Base-by-base conservation (phyloP, 495 filamentous ascomycete genomes). In the Thermothielavioides terrestris region DNA sequence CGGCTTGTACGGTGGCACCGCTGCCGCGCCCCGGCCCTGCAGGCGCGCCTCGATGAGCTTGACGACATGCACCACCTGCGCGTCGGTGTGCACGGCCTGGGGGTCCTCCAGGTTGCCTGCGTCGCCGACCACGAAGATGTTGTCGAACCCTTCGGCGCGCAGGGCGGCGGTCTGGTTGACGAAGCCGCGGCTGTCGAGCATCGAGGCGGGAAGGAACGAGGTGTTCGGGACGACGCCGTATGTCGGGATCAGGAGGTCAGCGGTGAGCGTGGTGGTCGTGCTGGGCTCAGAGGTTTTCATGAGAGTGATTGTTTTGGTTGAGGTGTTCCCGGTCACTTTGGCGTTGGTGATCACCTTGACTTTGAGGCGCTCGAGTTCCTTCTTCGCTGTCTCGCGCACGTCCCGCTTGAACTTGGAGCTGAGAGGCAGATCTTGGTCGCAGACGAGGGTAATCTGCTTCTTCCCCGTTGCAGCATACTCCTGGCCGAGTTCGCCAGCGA, bases 401-500 rank as follows among this genome's bases (percentile, higher is more conserved):
- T 55, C 47, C 7, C 39, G 51, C 32, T 43, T 58, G 26, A 58
- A 31, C 0, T 49, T 45, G 4, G 61, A 11, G 7, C 12, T 17
- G 7, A 72, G 57, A 1, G 70, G 60, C 10, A 63, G 58, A 8
- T 50, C 48, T 14, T 55, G 61, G 44, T 56, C 56, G 38, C 50
- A 46, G 25, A 81, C 53, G 18, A 80, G 56, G 1, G 73, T 77
- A 53, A 82, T 60, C 14, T 71, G 63, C 42, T 74, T 62, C 10
- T 40, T 51, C 26, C 57, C 53, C 1, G 32, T 23, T 6, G 49
- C 32, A 15, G 63, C 66, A 38, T 63, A 70, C 37, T 69, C 69
- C 18, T 75, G 71, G 5, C 71, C 77, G 18, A 83, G 57, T 62
- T 86, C 83, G 28, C 73, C 83, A 1, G 75, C 73, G 1, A 79